A percentile compares a stretch with the other conserved stretches of the same genome.
These are phyloP conservation scores for Lasiodiplodia gonubiensis DNA, from an alignment of 2,329 filamentous ascomycete species.

Conservation along the genomic window DNA sequence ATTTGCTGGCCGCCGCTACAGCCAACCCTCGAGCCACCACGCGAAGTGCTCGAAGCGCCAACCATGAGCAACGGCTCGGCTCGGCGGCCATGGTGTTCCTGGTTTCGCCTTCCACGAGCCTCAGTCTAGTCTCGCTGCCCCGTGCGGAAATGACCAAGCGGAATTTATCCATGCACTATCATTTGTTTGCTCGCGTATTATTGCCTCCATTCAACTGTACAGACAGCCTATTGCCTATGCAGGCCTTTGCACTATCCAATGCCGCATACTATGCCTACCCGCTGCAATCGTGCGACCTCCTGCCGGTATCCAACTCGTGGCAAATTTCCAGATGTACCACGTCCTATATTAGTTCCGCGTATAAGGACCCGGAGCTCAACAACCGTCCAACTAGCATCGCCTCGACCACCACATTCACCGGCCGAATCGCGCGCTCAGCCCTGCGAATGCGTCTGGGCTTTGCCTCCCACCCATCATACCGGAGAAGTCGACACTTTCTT, in stretches of 20 bases:
- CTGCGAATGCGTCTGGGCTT: slow-evolving; percentile 80
- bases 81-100: slow-evolving; percentile 20
- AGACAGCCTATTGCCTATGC: neutral
- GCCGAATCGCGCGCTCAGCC: slow-evolving; percentile 63
- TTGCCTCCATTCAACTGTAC: slow-evolving; percentile 19
- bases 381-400: neutral
- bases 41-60: slow-evolving; percentile 16
- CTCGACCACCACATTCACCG: neutral
- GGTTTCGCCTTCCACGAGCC: neutral
- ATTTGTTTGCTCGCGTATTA: neutral
- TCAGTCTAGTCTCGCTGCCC: neutral
- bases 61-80: slow-evolving; percentile 15
- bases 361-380: neutral
- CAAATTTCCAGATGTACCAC: neutral
- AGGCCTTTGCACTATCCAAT: slow-evolving; percentile 1
- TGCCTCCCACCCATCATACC: slow-evolving; percentile 71
- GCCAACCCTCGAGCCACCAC: slow-evolving; percentile 6
- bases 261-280: neutral
- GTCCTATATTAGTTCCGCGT: slow-evolving; percentile 5
- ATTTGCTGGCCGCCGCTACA: slow-evolving; percentile 9
- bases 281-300: neutral
- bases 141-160: neutral
- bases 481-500: slow-evolving; percentile 71
- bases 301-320: neutral
- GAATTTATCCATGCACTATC: neutral